phyloP scores from a whole-genome alignment of 441 rosid species.

The Isatis lusitanica region DNA sequence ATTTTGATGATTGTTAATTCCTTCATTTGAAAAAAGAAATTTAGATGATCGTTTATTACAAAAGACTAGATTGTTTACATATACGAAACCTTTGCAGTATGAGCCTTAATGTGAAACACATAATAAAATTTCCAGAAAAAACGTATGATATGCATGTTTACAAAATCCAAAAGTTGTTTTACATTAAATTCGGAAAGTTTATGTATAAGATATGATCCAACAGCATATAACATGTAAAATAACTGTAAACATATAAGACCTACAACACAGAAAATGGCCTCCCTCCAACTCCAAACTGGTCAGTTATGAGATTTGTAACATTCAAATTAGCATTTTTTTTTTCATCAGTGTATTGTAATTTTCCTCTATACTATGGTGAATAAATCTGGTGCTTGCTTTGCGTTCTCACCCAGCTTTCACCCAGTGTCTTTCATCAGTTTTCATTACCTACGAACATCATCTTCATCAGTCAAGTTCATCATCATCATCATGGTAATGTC shows the following conservation, averaged over 20 bases:
- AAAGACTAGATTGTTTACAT: not conserved
- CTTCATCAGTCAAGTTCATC: conserved; percentile 40
- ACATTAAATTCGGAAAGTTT: not conserved
- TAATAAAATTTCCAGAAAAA: not conserved
- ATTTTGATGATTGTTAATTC: too few species aligned
- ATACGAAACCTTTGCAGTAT: too few species aligned
- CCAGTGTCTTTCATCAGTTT: conserved; percentile 34
- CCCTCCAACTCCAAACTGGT: not conserved
- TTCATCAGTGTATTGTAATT: conserved; percentile 17
- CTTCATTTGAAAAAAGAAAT: too few species aligned
- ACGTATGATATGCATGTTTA: not conserved
- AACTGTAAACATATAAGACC: conserved; percentile 13
- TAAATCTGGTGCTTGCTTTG: conserved; percentile 11
- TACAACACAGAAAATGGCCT: conserved; percentile 21
- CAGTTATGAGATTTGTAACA: not conserved
- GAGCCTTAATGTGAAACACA: not conserved
- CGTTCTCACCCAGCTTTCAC: conserved; percentile 26
- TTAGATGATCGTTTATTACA: too few species aligned
- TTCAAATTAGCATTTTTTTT: conserved; percentile 14
- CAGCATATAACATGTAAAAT: conserved; percentile 1
- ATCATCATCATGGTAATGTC: conserved; percentile 43
- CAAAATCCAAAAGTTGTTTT: not conserved
- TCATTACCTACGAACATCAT: conserved; percentile 29
- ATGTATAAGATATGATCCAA: conserved; percentile 18
- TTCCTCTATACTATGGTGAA: conserved; percentile 15